phyloP scores from a whole-genome alignment of 2,329 filamentous ascomycete species.

The Fragosphaeria purpurea region DNA sequence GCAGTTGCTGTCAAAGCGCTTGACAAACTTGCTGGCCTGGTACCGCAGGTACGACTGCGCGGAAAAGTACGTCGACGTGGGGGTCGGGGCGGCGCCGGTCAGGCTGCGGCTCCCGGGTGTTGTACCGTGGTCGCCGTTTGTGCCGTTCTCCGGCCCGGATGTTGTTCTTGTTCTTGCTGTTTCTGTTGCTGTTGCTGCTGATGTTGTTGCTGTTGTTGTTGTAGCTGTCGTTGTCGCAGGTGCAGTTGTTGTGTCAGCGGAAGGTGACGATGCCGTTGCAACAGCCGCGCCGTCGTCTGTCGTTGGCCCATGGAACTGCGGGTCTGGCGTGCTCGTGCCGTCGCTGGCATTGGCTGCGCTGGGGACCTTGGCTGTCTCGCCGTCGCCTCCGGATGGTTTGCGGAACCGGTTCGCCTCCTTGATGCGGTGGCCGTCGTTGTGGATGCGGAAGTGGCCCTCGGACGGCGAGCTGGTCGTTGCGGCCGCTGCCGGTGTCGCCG shows the following conservation, averaged over 20 bases:
- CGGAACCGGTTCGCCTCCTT: conserved; percentile 43
- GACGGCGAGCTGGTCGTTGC: conserved; percentile 31
- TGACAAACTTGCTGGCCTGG: conserved; percentile 93
- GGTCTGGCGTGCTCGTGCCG: conserved; percentile 12
- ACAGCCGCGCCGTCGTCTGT: conserved; percentile 14
- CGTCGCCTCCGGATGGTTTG: neutral
- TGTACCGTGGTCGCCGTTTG: no score
- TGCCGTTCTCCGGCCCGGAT: conserved; percentile 33
- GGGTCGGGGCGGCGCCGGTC: conserved; percentile 38
- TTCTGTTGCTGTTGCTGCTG: neutral
- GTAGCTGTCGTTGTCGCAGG: neutral
- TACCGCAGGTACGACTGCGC: conserved; percentile 96
- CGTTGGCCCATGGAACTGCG: conserved; percentile 16
- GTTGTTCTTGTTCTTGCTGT: conserved; percentile 18
- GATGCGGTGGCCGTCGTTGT: conserved; percentile 70
- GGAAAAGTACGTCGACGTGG: conserved; percentile 83
- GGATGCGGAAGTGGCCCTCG: conserved; percentile 67
- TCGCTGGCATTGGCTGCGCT: neutral
- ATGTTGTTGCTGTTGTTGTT: conserved; percentile 17
- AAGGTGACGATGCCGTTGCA: neutral
- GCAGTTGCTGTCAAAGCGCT: conserved; percentile 94
- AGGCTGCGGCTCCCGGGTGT: conserved; percentile 25
- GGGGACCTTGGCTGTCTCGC: neutral
- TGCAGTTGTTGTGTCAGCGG: neutral
- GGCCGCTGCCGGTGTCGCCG: neutral